Percentiles rank a stretch among this genome's conserved stretches.
Conservation (phyloP, 1,284 basidiomycete species). For the Puccinia hordei region DNA sequence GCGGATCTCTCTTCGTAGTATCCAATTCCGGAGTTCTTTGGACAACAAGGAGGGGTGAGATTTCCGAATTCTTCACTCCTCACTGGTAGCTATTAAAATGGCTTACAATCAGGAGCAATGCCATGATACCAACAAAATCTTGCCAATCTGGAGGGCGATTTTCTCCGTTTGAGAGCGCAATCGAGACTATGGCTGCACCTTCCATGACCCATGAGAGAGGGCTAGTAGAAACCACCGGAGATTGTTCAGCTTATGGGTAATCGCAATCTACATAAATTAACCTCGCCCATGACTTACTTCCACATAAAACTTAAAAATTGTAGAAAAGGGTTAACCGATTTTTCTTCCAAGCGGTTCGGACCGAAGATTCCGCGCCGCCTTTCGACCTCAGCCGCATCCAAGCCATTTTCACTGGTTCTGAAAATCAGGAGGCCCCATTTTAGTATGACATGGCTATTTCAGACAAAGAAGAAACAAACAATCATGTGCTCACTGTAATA, state of each 20-base stretch:
- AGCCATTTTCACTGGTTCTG: conserved; percentile 69
- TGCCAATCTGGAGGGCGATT: conserved; percentile 86
- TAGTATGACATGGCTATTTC: background rate
- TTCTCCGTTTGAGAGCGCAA: conserved; percentile 91
- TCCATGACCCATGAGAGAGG: conserved; percentile 99
- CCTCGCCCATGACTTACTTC: conserved; percentile 51
- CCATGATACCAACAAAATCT: conserved; percentile 94
- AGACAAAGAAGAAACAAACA: background rate
- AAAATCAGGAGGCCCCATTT: background rate
- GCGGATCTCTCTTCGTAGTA: conserved; percentile 97
- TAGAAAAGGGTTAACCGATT: conserved; percentile 81
- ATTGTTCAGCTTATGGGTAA: too few relatives aligned
- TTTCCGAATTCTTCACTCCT: background rate
- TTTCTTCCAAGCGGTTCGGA: conserved; percentile 89
- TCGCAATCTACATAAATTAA: too few relatives aligned
- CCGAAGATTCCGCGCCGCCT: conserved; percentile 91
- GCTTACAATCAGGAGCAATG: conserved; percentile 73
- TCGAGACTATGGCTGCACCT: conserved; percentile 92
- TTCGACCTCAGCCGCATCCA: conserved; percentile 71
- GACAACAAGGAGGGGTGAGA: background rate
- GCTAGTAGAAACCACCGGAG: background rate
- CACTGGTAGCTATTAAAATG: too few relatives aligned
- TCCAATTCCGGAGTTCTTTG: conserved; percentile 84
- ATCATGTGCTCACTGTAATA: conserved; percentile 73
- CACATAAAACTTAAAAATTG: conserved; percentile 62